phyloP scores from a whole-genome alignment of 2,329 filamentous ascomycete genomes.

The Alternaria consortialis region DNA sequence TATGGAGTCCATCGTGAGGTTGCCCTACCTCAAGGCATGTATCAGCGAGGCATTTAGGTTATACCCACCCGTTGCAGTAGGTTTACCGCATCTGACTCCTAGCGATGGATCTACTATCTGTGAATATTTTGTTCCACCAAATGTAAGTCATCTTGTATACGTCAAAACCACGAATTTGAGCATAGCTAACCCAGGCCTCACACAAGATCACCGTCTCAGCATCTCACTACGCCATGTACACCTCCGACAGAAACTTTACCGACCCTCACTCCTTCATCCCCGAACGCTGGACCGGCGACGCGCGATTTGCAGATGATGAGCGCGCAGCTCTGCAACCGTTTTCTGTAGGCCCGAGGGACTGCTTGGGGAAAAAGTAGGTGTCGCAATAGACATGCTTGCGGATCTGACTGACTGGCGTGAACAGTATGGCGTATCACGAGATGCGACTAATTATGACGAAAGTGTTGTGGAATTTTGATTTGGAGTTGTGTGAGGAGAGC shows the following conservation, averaged over 20 bases:
- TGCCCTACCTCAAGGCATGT: constrained; percentile 47
- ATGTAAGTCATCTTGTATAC: background rate
- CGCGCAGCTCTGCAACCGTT: background rate
- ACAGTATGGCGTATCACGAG: background rate
- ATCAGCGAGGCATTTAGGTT: constrained; percentile 41
- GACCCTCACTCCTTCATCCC: background rate
- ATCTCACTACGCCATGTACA: background rate
- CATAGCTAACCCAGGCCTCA: no score
- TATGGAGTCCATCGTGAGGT: constrained; percentile 37
- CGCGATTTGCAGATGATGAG: background rate
- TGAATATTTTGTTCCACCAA: background rate
- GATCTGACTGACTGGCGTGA: no score
- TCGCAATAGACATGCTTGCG: no score
- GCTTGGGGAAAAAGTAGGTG: background rate
- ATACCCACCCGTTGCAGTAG: constrained; percentile 49
- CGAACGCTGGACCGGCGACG: background rate
- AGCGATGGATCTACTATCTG: background rate
- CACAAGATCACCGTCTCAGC: no score
- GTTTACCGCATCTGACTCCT: constrained; percentile 26
- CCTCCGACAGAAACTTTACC: background rate
- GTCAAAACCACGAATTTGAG: no score
- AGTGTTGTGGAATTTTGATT: background rate
- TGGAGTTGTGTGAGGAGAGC: constrained; percentile 12
- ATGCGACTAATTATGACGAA: background rate
- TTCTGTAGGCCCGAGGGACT: background rate